phyloP scores from a whole-genome alignment of 352 stramenopile genomes.

The Phytophthora podocarpi region DNA sequence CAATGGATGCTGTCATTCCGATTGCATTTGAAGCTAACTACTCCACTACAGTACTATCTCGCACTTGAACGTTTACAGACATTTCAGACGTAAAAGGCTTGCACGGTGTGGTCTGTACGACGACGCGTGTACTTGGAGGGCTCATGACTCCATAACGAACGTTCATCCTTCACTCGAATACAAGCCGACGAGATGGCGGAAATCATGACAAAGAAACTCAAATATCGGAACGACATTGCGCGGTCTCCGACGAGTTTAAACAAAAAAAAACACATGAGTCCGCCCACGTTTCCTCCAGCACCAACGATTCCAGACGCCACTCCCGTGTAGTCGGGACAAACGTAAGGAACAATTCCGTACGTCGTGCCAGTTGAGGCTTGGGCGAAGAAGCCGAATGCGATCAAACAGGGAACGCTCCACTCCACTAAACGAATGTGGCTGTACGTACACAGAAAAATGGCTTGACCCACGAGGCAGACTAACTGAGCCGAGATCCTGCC shows the following conservation, averaged over 20 bases:
- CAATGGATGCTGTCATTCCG: no score
- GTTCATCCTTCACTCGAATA: constrained; percentile 29
- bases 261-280: constrained; percentile 53
- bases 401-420: constrained; percentile 75
- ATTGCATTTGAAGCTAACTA: no score
- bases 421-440: constrained; percentile 47
- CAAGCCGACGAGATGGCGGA: constrained; percentile 21
- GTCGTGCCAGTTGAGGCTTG: constrained; percentile 50
- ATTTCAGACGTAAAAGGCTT: constrained; percentile 33
- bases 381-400: constrained; percentile 91
- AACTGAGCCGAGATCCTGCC: constrained; percentile 86
- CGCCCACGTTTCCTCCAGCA: constrained; percentile 57
- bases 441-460: constrained; percentile 86
- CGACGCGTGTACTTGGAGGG: constrained; percentile 8
- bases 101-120: constrained; percentile 21
- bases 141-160: constrained; percentile 33
- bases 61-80: no score
- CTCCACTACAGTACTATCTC: no score
- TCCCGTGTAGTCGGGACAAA: constrained; percentile 43
- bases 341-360: constrained; percentile 69
- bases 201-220: constrained; percentile 44
- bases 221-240: constrained; percentile 44
- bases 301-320: constrained; percentile 56
- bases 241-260: constrained; percentile 48
- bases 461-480: constrained; percentile 73